phyloP scores from a whole-genome alignment of 352 stramenopile genomes.

The Globisporangium echinulatum region DNA sequence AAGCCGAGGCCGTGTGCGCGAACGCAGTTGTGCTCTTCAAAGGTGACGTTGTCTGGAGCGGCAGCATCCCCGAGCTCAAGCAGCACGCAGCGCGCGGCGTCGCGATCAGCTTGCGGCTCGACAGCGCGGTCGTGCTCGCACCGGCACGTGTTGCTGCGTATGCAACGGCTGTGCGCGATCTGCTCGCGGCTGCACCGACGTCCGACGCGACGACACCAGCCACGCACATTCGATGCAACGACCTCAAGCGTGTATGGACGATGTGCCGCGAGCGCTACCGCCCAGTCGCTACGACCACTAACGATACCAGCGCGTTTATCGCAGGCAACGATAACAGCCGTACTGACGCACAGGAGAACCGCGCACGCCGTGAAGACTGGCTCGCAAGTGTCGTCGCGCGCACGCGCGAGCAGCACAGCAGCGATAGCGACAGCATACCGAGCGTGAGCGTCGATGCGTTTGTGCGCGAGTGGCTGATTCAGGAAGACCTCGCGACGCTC shows the following conservation, averaged over 20 bases:
- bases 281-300: slow-evolving; percentile 30
- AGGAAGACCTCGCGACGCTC: slow-evolving; percentile 53
- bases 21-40: slow-evolving; percentile 93
- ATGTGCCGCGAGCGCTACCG: slow-evolving; percentile 48
- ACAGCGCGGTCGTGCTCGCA: slow-evolving; percentile 8
- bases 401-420: slow-evolving; percentile 52
- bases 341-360: slow-evolving; percentile 35
- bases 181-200: slow-evolving; percentile 20
- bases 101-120: slow-evolving; percentile 80
- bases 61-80: slow-evolving; percentile 93
- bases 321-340: slow-evolving; percentile 1
- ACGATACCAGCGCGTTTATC: too few relatives aligned
- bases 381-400: slow-evolving; percentile 65
- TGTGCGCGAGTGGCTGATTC: slow-evolving; percentile 71
- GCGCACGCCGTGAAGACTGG: slow-evolving; percentile 57
- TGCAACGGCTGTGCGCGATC: slow-evolving; percentile 22
- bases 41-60: slow-evolving; percentile 65
- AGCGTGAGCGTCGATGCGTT: slow-evolving; percentile 60
- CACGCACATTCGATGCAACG: too few relatives aligned
- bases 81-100: slow-evolving; percentile 93
- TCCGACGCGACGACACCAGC: slow-evolving; percentile 19
- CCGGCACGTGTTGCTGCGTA: too few relatives aligned
- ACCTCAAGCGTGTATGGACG: slow-evolving; percentile 27
- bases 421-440: slow-evolving; percentile 52
- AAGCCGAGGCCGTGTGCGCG: slow-evolving; percentile 49